A percentile compares a stretch with the other conserved stretches of the same genome.
phyloP scores from a whole-genome alignment of 148 eudicot species.

The Euryodendron excelsum region DNA sequence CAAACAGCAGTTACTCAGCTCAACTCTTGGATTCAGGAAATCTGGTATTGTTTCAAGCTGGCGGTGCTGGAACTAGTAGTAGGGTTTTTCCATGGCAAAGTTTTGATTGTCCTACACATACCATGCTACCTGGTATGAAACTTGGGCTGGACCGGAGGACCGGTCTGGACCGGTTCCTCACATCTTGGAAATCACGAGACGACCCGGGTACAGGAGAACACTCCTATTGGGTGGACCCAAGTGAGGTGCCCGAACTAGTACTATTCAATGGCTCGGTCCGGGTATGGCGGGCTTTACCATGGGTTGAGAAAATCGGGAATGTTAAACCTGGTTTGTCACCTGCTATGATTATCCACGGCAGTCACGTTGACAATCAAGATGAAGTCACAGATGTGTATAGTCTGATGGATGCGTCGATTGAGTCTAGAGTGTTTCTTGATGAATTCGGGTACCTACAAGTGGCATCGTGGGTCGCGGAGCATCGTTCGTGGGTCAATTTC shows the following conservation, averaged over 20 bases:
- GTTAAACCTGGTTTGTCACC: neutral
- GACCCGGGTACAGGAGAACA: neutral
- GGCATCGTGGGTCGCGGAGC: neutral
- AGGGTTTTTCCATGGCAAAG: neutral
- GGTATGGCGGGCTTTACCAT: neutral
- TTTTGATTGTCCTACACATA: no score
- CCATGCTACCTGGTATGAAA: neutral
- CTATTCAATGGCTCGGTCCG: neutral
- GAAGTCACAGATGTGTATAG: neutral
- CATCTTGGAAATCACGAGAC: neutral
- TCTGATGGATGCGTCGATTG: neutral
- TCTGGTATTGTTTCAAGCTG: neutral
- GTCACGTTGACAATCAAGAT: neutral
- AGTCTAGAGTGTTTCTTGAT: neutral
- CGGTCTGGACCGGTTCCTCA: neutral
- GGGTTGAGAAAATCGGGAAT: neutral
- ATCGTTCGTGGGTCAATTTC: neutral
- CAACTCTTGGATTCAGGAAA: no score
- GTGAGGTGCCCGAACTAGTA: neutral
- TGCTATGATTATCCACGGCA: neutral
- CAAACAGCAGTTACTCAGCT: neutral
- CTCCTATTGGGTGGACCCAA: neutral
- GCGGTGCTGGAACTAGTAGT: neutral
- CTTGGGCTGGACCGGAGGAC: neutral
- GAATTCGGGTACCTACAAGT: neutral